Evolutionary conservation across 2,329 filamentous ascomycete genomes (phyloP).

Genomic region (Colletotrichum trifolii): DNA sequence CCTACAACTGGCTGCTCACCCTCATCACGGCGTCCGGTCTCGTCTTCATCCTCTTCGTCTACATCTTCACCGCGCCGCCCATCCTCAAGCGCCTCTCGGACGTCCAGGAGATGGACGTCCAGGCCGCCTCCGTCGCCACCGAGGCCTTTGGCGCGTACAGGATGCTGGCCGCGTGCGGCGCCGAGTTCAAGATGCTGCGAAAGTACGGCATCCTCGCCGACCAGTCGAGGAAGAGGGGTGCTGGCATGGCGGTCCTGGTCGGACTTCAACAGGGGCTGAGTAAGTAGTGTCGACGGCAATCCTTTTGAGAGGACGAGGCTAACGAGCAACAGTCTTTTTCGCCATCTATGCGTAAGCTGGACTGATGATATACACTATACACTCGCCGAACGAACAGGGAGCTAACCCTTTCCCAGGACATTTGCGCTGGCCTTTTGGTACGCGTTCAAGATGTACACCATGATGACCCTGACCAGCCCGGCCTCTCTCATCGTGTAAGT

Average conservation of each 20-base stretch:
- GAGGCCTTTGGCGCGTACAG: slow-evolving; percentile 55
- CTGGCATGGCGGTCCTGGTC: slow-evolving; percentile 40
- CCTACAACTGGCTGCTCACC: slow-evolving; percentile 63
- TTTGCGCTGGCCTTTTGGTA: slow-evolving; percentile 40
- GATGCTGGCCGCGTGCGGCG: slow-evolving; percentile 56
- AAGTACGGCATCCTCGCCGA: slow-evolving; percentile 51
- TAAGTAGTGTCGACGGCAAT: slow-evolving; percentile 33
- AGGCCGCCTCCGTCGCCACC: slow-evolving; percentile 50
- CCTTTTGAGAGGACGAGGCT: not conserved
- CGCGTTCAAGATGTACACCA: slow-evolving; percentile 38
- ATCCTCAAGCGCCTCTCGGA: slow-evolving; percentile 46
- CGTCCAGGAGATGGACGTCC: slow-evolving; percentile 50
- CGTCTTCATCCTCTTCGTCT: slow-evolving; percentile 51
- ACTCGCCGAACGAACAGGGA: no score
- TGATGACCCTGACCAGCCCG: slow-evolving; percentile 36
- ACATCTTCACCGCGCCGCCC: slow-evolving; percentile 46
- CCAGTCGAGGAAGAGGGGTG: slow-evolving; percentile 47
- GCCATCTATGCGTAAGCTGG: slow-evolving; percentile 37
- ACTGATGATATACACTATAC: not conserved
- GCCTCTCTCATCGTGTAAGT: slow-evolving; percentile 40
- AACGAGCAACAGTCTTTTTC: slow-evolving; percentile 35
- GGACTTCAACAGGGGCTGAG: slow-evolving; percentile 42
- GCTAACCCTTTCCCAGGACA: slow-evolving; percentile 31
- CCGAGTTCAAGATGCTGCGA: slow-evolving; percentile 47
- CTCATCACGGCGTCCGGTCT: slow-evolving; percentile 60